Evolutionary conservation across 202 grass and related monocot species (phyloP), one percentile per base, ranked within the genome.

Genomic region (Digitaria exilis): DNA sequence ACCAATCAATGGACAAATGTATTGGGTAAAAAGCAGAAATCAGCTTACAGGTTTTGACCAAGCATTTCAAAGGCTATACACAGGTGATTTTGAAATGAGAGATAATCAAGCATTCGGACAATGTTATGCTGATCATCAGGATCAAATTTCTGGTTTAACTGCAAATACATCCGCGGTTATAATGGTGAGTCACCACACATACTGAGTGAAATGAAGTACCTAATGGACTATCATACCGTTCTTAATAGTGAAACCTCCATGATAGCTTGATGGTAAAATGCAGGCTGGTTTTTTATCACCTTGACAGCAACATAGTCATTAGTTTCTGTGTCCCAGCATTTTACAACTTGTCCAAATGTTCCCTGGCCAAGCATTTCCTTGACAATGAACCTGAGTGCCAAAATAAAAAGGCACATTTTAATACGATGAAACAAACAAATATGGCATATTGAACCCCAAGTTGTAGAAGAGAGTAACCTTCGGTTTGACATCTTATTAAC

Each of bases 311-410:
- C 89, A 84, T 91, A 99, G 57, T 62, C 72, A 11, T 86, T 89
- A 63, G 86, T 90, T 86, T 96, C 89, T 30, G 88, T 80, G 70
- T 92, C 91, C 93, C 86, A 96, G 86, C 96, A 96, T 80, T 96
- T 96, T 49, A 85, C 93, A 75, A 99, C 96, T 80, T 99, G 96
- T 78, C 96, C 96, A 84, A 99, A 99, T 4, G 96, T 96, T 61
- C 96, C 96, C 90, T 96, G 96, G 67, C 96, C 96, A 71, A 99
- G 96, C 78, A 96, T 90, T 88, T 99, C 96, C 85, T 99, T 96
- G 84, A 96, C 96, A 29, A 92, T 52, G 66, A 96, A 99, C 50
- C 96, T 99, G 76, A 74, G 59, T 71, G 83, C 5, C 57, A 82
- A 57, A 74, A 84, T 80, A 79, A 88, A 46, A 61, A 88, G 43